Percentiles rank a stretch among this genome's conserved stretches.
These are phyloP conservation scores for Chloris gayana DNA, from an alignment of 176 grass and related monocot species.

Conservation along the genomic window DNA sequence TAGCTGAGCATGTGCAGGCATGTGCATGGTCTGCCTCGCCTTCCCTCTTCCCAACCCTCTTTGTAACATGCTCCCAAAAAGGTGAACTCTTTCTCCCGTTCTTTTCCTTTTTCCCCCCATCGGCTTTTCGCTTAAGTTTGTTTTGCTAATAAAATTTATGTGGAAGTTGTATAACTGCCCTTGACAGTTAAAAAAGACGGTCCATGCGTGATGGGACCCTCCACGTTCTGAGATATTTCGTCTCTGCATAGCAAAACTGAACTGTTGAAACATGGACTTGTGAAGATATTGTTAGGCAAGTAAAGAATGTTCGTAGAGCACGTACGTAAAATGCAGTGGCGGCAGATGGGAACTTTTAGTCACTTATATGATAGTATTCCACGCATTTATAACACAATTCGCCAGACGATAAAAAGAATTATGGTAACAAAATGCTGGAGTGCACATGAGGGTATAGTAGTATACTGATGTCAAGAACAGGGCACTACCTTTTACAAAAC, in stretches of 20 bases:
- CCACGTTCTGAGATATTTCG: not conserved
- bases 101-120: constrained; percentile 32
- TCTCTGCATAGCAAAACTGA: not conserved
- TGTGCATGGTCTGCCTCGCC: constrained; percentile 54
- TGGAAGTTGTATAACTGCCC: constrained; percentile 39
- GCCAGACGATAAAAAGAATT: too few relatives aligned
- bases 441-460: too few relatives aligned
- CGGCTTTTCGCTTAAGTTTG: constrained; percentile 32
- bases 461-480: too few relatives aligned
- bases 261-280: not conserved
- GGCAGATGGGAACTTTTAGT: too few relatives aligned
- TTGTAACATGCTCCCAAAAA: constrained; percentile 29
- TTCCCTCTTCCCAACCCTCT: constrained; percentile 34
- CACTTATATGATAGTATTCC: not conserved
- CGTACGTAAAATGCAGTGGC: not conserved
- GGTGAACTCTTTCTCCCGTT: constrained; percentile 31
- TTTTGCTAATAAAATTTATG: too few relatives aligned
- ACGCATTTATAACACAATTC: too few relatives aligned
- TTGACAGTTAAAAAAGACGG: constrained; percentile 16
- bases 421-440: too few relatives aligned
- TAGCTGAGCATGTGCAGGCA: constrained; percentile 48
- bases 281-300: not conserved
- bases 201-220: constrained; percentile 4
- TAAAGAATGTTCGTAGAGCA: not conserved
- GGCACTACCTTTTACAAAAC: not conserved